phyloP scores from a whole-genome alignment of 2,329 filamentous ascomycete genomes.

The Stachybotrys chartarum region DNA sequence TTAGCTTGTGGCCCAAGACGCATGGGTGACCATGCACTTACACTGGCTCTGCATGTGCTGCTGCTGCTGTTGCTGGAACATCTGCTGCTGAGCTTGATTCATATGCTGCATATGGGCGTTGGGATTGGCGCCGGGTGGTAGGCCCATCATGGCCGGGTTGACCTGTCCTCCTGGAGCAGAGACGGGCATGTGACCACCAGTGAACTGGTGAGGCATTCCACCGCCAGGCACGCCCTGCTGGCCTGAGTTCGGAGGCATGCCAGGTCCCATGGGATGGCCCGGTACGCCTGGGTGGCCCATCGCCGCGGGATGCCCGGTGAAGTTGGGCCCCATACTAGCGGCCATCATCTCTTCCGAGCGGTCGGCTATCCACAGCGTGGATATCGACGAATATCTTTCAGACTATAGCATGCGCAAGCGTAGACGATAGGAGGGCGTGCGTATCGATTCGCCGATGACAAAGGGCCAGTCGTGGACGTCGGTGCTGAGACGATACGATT shows the following conservation, averaged over 20 bases:
- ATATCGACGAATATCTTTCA: slow-evolving; percentile 43
- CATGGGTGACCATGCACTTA: slow-evolving; percentile 12
- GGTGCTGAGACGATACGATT: background rate
- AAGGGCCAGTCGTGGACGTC: background rate
- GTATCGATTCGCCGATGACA: slow-evolving; percentile 4
- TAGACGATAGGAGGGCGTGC: slow-evolving; percentile 6
- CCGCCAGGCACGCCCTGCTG: slow-evolving; percentile 61
- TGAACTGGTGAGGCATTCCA: slow-evolving; percentile 60
- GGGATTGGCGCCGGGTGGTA: slow-evolving; percentile 61
- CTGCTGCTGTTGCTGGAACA: slow-evolving; percentile 42
- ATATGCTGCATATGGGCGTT: slow-evolving; percentile 68
- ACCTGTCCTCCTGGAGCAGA: slow-evolving; percentile 67
- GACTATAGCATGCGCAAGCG: slow-evolving; percentile 42
- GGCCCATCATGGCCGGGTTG: slow-evolving; percentile 70
- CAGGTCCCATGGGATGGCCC: slow-evolving; percentile 56
- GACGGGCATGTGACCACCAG: slow-evolving; percentile 58
- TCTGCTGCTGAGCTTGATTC: slow-evolving; percentile 51
- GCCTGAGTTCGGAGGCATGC: slow-evolving; percentile 61
- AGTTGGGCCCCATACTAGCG: slow-evolving; percentile 54
- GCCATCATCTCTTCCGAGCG: slow-evolving; percentile 56
- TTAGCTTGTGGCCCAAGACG: slow-evolving; percentile 1
- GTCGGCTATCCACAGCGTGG: slow-evolving; percentile 53
- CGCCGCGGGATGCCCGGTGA: slow-evolving; percentile 59
- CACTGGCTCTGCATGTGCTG: slow-evolving; percentile 24
- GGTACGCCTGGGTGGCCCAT: slow-evolving; percentile 67